phyloP scores from a whole-genome alignment of 345 rosid genomes.

The Syzygium oleosum region DNA sequence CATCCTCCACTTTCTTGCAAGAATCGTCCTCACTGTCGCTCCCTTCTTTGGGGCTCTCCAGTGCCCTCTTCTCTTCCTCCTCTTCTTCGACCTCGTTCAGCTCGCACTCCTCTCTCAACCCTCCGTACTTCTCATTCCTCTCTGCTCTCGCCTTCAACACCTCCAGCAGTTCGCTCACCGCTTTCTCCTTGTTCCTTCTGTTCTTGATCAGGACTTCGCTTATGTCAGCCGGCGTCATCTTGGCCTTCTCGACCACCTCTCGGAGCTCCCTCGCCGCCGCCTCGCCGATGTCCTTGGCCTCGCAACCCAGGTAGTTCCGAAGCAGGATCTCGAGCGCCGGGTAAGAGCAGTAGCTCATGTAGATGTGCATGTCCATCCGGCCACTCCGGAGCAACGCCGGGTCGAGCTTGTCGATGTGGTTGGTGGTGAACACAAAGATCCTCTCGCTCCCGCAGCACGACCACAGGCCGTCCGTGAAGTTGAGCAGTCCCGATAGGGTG shows the following conservation, averaged over 20 bases:
- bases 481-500: slow-evolving; percentile 77
- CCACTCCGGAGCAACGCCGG: slow-evolving; percentile 45
- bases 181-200: slow-evolving; percentile 24
- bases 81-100: not conserved
- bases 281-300: not conserved
- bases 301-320: slow-evolving; percentile 1
- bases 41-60: not conserved
- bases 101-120: not conserved
- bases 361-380: not conserved
- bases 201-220: slow-evolving; percentile 47
- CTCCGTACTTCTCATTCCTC: not conserved
- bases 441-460: slow-evolving; percentile 85
- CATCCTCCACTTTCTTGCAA: not conserved
- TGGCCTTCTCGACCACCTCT: slow-evolving; percentile 8
- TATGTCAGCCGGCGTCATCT: not conserved
- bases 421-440: not conserved
- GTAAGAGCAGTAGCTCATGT: not conserved
- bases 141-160: not conserved
- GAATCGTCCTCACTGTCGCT: not conserved
- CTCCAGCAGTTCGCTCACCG: not conserved
- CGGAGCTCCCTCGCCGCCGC: slow-evolving; percentile 24
- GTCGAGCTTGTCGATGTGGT: not conserved
- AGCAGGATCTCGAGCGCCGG: slow-evolving; percentile 33
- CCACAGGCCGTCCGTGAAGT: slow-evolving; percentile 93
- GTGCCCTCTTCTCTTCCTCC: slow-evolving; percentile 4